Evolutionary conservation across 1,139 yeast genomes (phyloP).

Genomic region (Suhomyces bolitotheri): DNA sequence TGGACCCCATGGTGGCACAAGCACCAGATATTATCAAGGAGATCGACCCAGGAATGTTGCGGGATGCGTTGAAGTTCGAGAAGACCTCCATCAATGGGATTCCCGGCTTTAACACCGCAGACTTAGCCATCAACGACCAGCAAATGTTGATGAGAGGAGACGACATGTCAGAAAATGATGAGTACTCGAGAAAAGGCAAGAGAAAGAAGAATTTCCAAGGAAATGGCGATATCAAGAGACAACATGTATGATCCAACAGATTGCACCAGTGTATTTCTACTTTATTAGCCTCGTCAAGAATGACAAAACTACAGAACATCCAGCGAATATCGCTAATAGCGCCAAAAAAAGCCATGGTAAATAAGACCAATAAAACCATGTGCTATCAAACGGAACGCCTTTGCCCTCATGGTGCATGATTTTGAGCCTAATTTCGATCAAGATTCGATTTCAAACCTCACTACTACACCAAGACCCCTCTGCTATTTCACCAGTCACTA

Average conservation of each 20-base stretch:
- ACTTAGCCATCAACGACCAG: slow-evolving; percentile 64
- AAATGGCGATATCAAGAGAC: slow-evolving; percentile 40
- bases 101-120: slow-evolving; percentile 73
- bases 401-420: too few species aligned
- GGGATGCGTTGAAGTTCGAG: slow-evolving; percentile 59
- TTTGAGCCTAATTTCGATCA: too few species aligned
- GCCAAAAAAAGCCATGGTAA: too few species aligned
- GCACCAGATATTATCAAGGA: slow-evolving; percentile 48
- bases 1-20: slow-evolving; percentile 47
- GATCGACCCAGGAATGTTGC: slow-evolving; percentile 51
- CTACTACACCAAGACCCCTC: too few species aligned
- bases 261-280: too few species aligned
- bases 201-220: slow-evolving; percentile 34
- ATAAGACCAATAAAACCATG: too few species aligned
- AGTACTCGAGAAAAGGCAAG: slow-evolving; percentile 34
- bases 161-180: slow-evolving; percentile 42
- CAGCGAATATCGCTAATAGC: too few species aligned
- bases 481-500: too few species aligned
- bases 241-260: slow-evolving; percentile 28
- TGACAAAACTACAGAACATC: too few species aligned
- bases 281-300: too few species aligned
- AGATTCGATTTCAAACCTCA: too few species aligned
- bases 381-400: too few species aligned
- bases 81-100: slow-evolving; percentile 71
- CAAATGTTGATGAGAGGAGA: slow-evolving; percentile 46